Base-by-base conservation (phyloP, 495 filamentous ascomycete genomes). In the Hyaloscypha bicolor region DNA sequence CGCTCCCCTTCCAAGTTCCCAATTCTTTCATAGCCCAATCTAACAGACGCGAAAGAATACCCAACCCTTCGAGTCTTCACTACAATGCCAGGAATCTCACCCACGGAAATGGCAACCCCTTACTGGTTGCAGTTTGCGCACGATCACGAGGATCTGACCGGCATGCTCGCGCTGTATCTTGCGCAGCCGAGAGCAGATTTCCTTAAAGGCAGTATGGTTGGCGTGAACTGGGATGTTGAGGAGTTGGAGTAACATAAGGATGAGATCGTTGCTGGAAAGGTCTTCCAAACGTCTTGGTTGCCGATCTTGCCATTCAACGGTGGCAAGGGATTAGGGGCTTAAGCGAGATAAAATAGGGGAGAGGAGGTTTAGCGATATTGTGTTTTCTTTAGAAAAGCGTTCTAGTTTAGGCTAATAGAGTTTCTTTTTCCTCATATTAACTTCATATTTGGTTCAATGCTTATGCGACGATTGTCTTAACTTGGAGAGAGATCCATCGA, bases 161-260 rank as follows among this genome's bases (percentile, higher is more conserved):
- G 75, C 5, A 76, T 77, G 29, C 51, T 72, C 48, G 76, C 77
- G 2, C 68, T 83, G 52, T 83, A 79, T 70, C 64, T 83, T 35
- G 60, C 65, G n/a, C 78, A 71, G 45, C 71, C 75, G 51, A 72
- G 79, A 61, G 74, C 74, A 42, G 72, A 73, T 25, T 82, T 71
- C 66, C 55, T 82, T 33, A 74, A 71, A 12, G 81, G 80, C 9
- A 70, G 78, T 22, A 77, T 75, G 59, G 48, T 83, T 0, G 69
- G 70, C 55, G 72, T 70, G 11, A 81, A 80, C 25, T 84, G 78
- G 80, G 77, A 83, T 72, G 72, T 82, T 22, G 73, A 77, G 14
- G 78, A 81, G 72, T 63, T 83, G 67, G 72, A 80, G 60, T 32
- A 37, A 12, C 68, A 77, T 33, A 76, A 77, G 64, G 71, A 77